A percentile compares a stretch with the other conserved stretches of the same genome.
Conservation (phyloP, 225 moss, liverwort and hornwort species). For the Asterella californica region DNA sequence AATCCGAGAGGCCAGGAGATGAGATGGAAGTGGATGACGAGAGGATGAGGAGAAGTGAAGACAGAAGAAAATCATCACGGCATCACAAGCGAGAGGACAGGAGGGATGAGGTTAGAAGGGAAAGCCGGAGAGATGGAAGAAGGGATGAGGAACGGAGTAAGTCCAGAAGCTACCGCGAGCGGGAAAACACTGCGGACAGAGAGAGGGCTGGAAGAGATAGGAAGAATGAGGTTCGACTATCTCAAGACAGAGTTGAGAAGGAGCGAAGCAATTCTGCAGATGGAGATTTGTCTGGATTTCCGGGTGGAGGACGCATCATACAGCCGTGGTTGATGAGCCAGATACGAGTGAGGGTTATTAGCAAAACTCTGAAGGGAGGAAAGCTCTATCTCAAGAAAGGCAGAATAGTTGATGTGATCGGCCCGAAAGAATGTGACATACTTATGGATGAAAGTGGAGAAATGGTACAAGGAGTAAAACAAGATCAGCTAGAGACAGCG, state of each 20-base stretch:
- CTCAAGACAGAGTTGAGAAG: conserved; percentile 18
- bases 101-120: conserved; percentile 30
- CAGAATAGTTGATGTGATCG: conserved; percentile 48
- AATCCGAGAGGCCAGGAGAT: conserved; percentile 21
- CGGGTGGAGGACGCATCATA: conserved; percentile 10
- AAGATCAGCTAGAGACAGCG: conserved; percentile 51
- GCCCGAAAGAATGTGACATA: conserved; percentile 45
- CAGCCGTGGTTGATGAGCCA: conserved; percentile 48
- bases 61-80: conserved; percentile 27
- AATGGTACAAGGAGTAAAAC: conserved; percentile 47
- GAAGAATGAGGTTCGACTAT: conserved; percentile 6
- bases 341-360: conserved; percentile 51
- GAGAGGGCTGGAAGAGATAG: conserved; percentile 29
- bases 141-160: conserved; percentile 28
- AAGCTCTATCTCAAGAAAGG: conserved; percentile 48
- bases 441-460: conserved; percentile 54
- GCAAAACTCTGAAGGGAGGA: conserved; percentile 52
- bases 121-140: conserved; percentile 27
- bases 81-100: conserved; percentile 30
- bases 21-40: conserved; percentile 41
- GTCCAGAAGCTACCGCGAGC: conserved; percentile 17
- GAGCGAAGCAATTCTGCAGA: conserved; percentile 14
- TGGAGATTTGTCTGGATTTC: conserved; percentile 1
- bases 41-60: conserved; percentile 29
- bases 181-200: conserved; percentile 11